These are phyloP conservation scores for Verruconis gallopava DNA, from an alignment of 2,329 filamentous ascomycete species.

Conservation along the genomic window DNA sequence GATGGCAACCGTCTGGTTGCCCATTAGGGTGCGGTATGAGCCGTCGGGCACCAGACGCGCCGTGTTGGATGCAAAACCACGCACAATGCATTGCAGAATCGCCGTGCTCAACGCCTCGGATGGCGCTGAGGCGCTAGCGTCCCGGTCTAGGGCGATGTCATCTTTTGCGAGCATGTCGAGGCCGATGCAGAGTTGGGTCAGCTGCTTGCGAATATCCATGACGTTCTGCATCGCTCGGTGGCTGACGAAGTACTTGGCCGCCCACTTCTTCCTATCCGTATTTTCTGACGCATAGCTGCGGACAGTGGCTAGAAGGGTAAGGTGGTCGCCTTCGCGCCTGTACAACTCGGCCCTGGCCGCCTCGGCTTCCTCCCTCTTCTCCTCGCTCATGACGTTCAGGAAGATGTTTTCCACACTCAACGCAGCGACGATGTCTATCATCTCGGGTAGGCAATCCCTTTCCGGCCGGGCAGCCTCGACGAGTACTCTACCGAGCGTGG, in stretches of 20 bases:
- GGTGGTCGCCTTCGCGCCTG: slow-evolving; percentile 49
- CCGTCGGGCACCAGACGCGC: slow-evolving; percentile 47
- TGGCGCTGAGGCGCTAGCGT: slow-evolving; percentile 10
- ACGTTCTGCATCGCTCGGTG: slow-evolving; percentile 54
- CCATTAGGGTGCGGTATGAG: slow-evolving; percentile 47
- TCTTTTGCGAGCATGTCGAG: slow-evolving; percentile 24
- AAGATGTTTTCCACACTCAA: slow-evolving; percentile 55
- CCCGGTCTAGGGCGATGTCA: slow-evolving; percentile 27
- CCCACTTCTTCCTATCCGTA: slow-evolving; percentile 47
- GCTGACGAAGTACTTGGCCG: slow-evolving; percentile 43
- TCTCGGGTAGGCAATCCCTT: slow-evolving; percentile 62
- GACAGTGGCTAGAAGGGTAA: slow-evolving; percentile 48
- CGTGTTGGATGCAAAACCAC: slow-evolving; percentile 47
- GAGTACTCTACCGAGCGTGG: slow-evolving; percentile 67
- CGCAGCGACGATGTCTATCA: slow-evolving; percentile 68
- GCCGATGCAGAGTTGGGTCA: slow-evolving; percentile 41
- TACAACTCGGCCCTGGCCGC: slow-evolving; percentile 42
- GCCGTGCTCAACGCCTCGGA: slow-evolving; percentile 33
- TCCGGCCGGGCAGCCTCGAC: slow-evolving; percentile 62
- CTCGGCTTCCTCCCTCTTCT: slow-evolving; percentile 46
- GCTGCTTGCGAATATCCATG: slow-evolving; percentile 52
- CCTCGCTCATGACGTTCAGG: slow-evolving; percentile 44
- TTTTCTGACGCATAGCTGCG: slow-evolving; percentile 46
- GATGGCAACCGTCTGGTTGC: slow-evolving; percentile 49
- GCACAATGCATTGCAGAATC: slow-evolving; percentile 45